Base-by-base conservation (phyloP, 768 basidiomycete species). In the Hirschioporus abietinus region DNA sequence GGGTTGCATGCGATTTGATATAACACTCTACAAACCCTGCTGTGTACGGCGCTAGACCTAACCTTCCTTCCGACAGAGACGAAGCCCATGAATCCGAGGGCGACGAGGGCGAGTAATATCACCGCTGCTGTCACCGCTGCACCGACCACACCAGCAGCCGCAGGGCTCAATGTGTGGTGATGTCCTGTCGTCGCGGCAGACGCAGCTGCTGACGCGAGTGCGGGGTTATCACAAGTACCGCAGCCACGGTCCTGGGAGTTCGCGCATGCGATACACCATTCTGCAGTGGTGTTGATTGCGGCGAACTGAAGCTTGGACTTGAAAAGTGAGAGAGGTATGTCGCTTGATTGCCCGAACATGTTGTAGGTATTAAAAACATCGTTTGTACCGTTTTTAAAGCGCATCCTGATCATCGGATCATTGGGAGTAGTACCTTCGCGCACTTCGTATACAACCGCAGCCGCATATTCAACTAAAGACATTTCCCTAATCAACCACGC, bases 81-180 rank as follows among this genome's bases (percentile, higher is more conserved):
- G 30, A 78, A 7, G 6, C 86, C 84, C 60, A 82, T 63, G 72
- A 82, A 80, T 18, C 72, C 73, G 35, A 86, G 71, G 18, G 78
- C 67, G 1, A 71, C 76, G 20, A 84, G 69, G 68, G 81, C 75
- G 15, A 77, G 68, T 35, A 81, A 69, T 58, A 74, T 74, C 12
- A 84, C 78, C 5, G 76, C 81, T 52, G 86, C 70, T 15, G 81
- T 81, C 67, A 88, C 71, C 15, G 85, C 84, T 3, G 88, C 88
- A 30, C 88, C 88, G 17, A 90, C 77, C 76, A 88, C 86, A 1
- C 88, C 88, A n/a, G 88, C 88, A 7, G 86, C 88, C 8, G 88
- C 80, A 0, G 80, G 81, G 67, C 79, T 80, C 69, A 88, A 81
- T 15, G 68, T 70, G 57, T 79, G 76, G 60, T 80, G 78, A 23